phyloP scores from a whole-genome alignment of 2,329 filamentous ascomycete genomes.

The Ophiostoma sp. region DNA sequence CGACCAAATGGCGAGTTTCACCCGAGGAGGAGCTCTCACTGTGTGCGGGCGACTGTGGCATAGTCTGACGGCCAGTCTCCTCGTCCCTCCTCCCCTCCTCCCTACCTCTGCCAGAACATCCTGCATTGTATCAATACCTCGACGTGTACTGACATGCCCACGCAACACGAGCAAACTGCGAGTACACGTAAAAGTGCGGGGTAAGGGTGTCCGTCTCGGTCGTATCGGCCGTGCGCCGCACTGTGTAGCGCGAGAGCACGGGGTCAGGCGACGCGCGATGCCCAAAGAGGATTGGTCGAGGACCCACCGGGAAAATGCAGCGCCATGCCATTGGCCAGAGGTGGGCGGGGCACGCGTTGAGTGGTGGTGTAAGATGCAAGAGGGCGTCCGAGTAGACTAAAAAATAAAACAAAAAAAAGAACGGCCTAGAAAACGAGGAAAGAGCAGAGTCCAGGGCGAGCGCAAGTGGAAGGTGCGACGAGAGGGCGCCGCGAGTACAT shows the following conservation, averaged over 20 bases:
- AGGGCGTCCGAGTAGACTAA: neutral
- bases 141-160: too few species aligned
- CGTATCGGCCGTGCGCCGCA: constrained; percentile 7
- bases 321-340: constrained; percentile 6
- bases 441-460: constrained; percentile 7
- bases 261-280: constrained; percentile 21
- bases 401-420: neutral
- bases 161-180: neutral
- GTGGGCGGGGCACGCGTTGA: constrained; percentile 12
- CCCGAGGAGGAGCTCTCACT: constrained; percentile 12
- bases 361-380: constrained; percentile 17
- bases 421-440: neutral
- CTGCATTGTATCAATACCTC: neutral
- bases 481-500: constrained; percentile 4
- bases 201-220: neutral
- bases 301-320: neutral
- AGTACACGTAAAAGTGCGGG: constrained; percentile 8
- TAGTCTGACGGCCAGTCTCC: neutral
- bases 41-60: constrained; percentile 12
- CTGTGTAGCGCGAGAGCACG: constrained; percentile 20
- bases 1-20: constrained; percentile 1
- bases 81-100: neutral
- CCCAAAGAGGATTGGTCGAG: neutral
- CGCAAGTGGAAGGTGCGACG: constrained; percentile 8
- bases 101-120: neutral